Base-by-base conservation (phyloP, 345 rosid species). In the Salix purpurea region DNA sequence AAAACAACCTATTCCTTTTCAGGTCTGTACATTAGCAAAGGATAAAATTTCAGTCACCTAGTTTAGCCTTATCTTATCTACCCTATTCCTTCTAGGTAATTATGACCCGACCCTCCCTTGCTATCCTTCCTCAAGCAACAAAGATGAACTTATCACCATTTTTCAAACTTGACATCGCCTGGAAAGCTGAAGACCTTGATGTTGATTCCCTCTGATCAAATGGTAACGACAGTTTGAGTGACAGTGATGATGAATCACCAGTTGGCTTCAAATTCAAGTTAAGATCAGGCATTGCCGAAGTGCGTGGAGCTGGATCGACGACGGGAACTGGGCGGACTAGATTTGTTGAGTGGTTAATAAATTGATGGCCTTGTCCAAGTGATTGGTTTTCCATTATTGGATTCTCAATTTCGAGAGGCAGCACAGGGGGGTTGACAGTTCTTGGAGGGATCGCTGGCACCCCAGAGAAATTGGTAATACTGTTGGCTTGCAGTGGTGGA, bases 121-220 rank as follows among this genome's bases (percentile, higher is more conserved):
- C 13, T 39, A 9, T 64, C 48, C 74, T 44, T 65, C 30, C 70
- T 87, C 82, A 91, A 71, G 91, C 91, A 75, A 91, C 93, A 67
- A 87, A 85, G 73, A 91, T 90, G 80, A 84, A 88, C 88, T 81
- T 85, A 30, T 90, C 97, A 73, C 91, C 95, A 73, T 83, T 90
- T 73, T 76, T 81, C 82, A 89, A 86, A 83, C 85, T 78, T 26
- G 86, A 72, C 89, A 85, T 77, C 75, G 58, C 79, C 88, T 85
- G 88, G 78, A 86, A 88, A 48, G 86, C 84, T 0, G 89, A 79
- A 76, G 79, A 86, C 83, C 83, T 84, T 0, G 89, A 64, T 0
- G 88, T 77, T 11, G 91, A 30, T 16, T 85, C 92, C n/a, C 80
- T 85, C 67, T 78, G 84, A 80, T 84, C 85, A 2, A 89, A 83